A percentile compares a stretch with the other conserved stretches of the same genome.
Evolutionary conservation across 805 yeast species (phyloP).

Genomic region (Wickerhamiella cacticola): DNA sequence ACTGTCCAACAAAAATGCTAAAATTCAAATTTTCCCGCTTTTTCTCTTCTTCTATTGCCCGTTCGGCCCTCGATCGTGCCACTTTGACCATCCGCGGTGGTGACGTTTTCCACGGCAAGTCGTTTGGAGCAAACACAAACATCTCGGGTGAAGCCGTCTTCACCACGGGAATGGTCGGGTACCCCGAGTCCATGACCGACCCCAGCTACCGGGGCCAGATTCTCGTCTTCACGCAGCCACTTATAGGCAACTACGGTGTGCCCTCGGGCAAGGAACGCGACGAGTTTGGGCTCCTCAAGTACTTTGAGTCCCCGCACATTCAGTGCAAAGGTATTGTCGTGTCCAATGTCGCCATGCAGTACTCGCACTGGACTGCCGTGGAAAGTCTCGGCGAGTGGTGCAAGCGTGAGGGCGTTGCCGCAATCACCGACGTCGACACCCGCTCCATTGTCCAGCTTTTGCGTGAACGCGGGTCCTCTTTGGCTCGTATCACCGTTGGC

Average conservation of each 20-base stretch:
- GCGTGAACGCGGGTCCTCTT: conserved; percentile 92
- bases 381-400: conserved; percentile 95
- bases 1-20: too few species aligned
- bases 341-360: conserved; percentile 85
- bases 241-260: conserved; percentile 97
- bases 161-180: conserved; percentile 95
- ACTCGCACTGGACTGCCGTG: conserved; percentile 99
- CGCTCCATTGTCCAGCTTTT: conserved; percentile 84
- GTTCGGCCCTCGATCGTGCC: conserved; percentile 44
- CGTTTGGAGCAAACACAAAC: conserved; percentile 90
- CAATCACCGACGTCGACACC: conserved; percentile 94
- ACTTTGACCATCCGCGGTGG: conserved; percentile 86
- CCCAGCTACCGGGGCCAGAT: conserved; percentile 97
- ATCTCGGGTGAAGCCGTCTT: conserved; percentile 96
- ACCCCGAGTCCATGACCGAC: conserved; percentile 98
- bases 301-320: conserved; percentile 80
- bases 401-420: conserved; percentile 89
- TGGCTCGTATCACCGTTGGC: conserved; percentile 81
- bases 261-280: conserved; percentile 77
- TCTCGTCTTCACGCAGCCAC: conserved; percentile 90
- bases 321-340: conserved; percentile 96
- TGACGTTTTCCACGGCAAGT: conserved; percentile 82
- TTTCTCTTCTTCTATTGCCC: conserved; percentile 3
- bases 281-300: conserved; percentile 71
- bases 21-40: conserved; percentile 12